Evolutionary conservation across 495 filamentous ascomycete genomes (phyloP), one percentile per base, ranked within the genome.

Genomic region (Elaphomyces granulatus): DNA sequence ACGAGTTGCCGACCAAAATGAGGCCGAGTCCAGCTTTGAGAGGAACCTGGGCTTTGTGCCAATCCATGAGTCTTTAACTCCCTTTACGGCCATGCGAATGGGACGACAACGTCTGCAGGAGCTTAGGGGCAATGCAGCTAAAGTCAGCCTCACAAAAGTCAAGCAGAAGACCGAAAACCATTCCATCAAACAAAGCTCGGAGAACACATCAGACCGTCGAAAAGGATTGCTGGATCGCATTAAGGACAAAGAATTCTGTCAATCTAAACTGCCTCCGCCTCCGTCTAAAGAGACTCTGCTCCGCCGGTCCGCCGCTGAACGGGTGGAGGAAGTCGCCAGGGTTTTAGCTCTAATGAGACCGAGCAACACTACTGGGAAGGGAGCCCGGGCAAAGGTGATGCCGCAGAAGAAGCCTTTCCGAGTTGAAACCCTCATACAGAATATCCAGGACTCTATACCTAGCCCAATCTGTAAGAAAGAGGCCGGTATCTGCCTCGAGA

Each of bases 61-160:
- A 0, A 55, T 68, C 32, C 55, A 66, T 38, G 64, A 65, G 36
- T 65, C 58, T 10, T 55, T 68, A 41, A 54, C 60, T 6, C 64
- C 64, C 0, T 59, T 66, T 30, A 54, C 60, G 4, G 40, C 56
- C 3, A 60, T 66, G 40, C 56, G 61, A 12, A 65, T 63, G 42
- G 64, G 64, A 3, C 63, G 66, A 46, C 63, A 66, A 49, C 58
- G 64, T 28, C 45, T 68, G 34, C 64, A 68, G 40, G 64, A 68
- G 41, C 28, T 68, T 47, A 61, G 52, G 49, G 57, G 58, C 8
- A 62, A 62, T 31, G 49, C 66, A 4, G 60, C 66, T 15, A 60
- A 57, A 36, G 36, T 60, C 44, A 68, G 61, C 34, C 59, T 55
- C 8, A 59, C 66, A 40, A 55, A 44, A 33, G 31, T 60, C 35